phyloP scores from a whole-genome alignment of 306 rosid genomes.

The Phaseolus lunatus region DNA sequence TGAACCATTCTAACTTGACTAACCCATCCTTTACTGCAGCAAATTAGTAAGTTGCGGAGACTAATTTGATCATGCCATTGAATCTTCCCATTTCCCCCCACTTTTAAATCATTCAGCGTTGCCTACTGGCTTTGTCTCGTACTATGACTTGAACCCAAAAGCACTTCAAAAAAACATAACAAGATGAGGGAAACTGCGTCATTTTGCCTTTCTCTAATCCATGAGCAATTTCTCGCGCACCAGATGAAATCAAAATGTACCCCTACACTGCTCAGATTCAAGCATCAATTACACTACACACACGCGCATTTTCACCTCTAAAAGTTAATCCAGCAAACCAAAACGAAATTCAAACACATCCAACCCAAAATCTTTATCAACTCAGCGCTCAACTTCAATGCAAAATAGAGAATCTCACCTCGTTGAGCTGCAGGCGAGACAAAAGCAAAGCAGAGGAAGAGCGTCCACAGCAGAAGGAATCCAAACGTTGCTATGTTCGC shows the following conservation, averaged over 20 bases:
- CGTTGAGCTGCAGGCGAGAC: conserved; percentile 53
- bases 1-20: conserved; percentile 2
- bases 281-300: conserved; percentile 15
- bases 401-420: conserved; percentile 54
- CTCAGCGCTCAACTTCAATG: not conserved
- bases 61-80: conserved; percentile 2
- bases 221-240: conserved; percentile 7
- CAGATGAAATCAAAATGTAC: conserved; percentile 30
- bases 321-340: conserved; percentile 33
- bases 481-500: conserved; percentile 53
- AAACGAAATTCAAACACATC: conserved; percentile 36
- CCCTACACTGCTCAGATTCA: conserved; percentile 3
- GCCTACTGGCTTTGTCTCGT: not conserved
- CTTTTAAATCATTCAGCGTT: not conserved
- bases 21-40: not conserved
- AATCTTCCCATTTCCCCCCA: not conserved
- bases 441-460: conserved; percentile 52
- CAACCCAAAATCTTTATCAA: conserved; percentile 29
- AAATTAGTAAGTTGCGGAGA: conserved; percentile 30
- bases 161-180: not conserved
- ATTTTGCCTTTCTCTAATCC: conserved; percentile 16
- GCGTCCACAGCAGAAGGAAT: conserved; percentile 60
- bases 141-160: conserved; percentile 2
- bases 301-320: not conserved
- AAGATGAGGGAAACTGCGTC: not conserved